Base-by-base conservation (phyloP, 495 filamentous ascomycete species). In the Oleoguttula mirabilis region DNA sequence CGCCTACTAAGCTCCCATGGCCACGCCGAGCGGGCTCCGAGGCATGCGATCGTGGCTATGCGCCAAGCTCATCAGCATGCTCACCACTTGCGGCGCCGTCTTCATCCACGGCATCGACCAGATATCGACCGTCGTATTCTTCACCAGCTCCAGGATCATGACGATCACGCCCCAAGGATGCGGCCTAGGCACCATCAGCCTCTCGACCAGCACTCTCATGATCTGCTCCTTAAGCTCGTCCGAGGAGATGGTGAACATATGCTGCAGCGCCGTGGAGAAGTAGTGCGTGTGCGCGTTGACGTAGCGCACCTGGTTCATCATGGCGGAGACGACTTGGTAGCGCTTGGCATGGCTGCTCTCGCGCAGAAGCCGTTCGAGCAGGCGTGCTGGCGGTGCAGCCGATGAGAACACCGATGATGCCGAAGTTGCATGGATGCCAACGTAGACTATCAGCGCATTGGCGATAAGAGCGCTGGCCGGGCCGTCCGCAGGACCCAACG, bases 141-240 rank as follows among this genome's bases (percentile, higher is more conserved):
- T 90, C 42, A 93, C 68, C 33, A 99, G 68, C 65, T 96, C 92
- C 32, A 92, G 65, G 36, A 92, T 71, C 16, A 86, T 93, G 43
- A 93, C 79, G 59, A 95, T 83, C 30, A 96, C 62, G 12, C 90
- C 90, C 90, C 90, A 99, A 11, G 90, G 88, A 59, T 96, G 92
- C 22, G 90, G 90, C 58, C 88, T 84, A 59, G 83, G 84, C 14
- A 87, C 84, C 37, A 88, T 76, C 36, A 94, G 63, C 28, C 90
- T 72, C 66, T 99, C 90, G 4, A 95, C 61, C 32, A 96, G 63
- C 32, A 95, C 76, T 19, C 87, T 76, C 32, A 84, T 82, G 48
- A 96, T 84, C 59, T 92, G 83, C 62, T 96, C 79, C 21, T 86
- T 80, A 37, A 94, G 77, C 41, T 90, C 84, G 2, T 87, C 79